Percentiles rank a stretch among this genome's conserved stretches.
These are phyloP conservation scores for Solanum chilense DNA, from an alignment of 257 asterid genomes.

Conservation along the genomic window DNA sequence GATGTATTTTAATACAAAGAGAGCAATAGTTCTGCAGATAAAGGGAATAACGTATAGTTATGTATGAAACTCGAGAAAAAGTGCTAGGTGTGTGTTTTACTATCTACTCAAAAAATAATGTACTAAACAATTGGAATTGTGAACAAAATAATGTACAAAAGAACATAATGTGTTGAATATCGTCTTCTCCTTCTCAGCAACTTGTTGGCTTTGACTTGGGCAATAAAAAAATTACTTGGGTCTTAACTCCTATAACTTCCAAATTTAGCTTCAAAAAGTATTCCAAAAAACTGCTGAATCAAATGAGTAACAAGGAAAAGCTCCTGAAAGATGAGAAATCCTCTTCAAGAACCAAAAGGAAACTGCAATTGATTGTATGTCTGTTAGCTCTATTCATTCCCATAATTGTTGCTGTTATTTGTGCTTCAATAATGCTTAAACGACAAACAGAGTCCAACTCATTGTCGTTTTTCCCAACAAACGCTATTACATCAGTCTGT, in stretches of 20 bases:
- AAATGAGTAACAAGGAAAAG: not conserved
- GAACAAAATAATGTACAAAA: not conserved
- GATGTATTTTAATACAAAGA: not conserved
- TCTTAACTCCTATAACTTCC: not conserved
- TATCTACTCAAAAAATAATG: not conserved
- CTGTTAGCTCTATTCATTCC: not conserved
- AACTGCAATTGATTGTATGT: not conserved
- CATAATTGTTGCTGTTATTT: not conserved
- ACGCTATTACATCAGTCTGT: not conserved
- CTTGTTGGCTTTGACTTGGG: not conserved
- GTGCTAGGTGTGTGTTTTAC: not conserved
- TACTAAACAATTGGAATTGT: not conserved
- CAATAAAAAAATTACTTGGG: not conserved
- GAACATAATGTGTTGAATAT: not conserved
- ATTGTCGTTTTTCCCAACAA: not conserved
- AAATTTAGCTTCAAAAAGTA: not conserved
- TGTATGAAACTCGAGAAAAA: not conserved
- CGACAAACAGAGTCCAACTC: not conserved
- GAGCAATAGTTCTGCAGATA: not conserved
- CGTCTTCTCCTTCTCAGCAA: not conserved
- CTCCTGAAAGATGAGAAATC: not conserved
- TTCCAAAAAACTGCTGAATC: not conserved
- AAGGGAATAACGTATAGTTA: not conserved
- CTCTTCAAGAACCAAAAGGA: not conserved
- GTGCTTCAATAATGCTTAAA: not conserved